Conservation (phyloP, 1,139 yeast species). For the Blastobotrys proliferans region DNA sequence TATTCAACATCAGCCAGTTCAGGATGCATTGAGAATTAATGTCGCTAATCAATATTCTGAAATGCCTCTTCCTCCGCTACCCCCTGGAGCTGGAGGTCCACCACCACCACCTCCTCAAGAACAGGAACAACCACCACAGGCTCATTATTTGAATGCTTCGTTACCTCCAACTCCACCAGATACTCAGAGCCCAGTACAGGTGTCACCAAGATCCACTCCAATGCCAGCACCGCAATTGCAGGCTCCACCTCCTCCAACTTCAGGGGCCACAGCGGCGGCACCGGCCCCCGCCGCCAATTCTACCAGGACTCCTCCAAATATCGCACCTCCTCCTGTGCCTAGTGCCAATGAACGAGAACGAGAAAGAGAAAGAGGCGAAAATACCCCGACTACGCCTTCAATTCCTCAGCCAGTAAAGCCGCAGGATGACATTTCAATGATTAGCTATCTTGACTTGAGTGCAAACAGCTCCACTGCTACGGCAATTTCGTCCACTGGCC, state of each 20-base stretch:
- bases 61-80: constrained; percentile 17
- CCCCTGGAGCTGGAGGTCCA: constrained; percentile 6
- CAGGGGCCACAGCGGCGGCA: neutral
- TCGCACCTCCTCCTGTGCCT: constrained; percentile 8
- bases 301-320: constrained; percentile 4
- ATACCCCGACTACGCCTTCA: constrained; percentile 1
- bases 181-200: neutral
- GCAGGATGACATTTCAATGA: constrained; percentile 14
- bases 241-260: neutral
- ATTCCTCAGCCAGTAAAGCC: constrained; percentile 1
- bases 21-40: neutral
- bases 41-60: constrained; percentile 10
- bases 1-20: neutral
- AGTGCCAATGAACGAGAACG: neutral
- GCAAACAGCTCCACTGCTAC: constrained; percentile 21
- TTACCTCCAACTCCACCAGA: constrained; percentile 5
- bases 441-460: constrained; percentile 28
- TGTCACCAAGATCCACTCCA: constrained; percentile 3
- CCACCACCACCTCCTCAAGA: constrained; percentile 4
- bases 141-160: constrained; percentile 2
- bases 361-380: neutral
- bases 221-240: neutral
- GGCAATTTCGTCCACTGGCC: constrained; percentile 25
- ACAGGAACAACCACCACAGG: neutral
- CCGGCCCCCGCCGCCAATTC: neutral